Evolutionary conservation across 768 basidiomycete genomes (phyloP), one percentile per base, ranked within the genome.

Genomic region (Candolleomyces eurysporus): DNA sequence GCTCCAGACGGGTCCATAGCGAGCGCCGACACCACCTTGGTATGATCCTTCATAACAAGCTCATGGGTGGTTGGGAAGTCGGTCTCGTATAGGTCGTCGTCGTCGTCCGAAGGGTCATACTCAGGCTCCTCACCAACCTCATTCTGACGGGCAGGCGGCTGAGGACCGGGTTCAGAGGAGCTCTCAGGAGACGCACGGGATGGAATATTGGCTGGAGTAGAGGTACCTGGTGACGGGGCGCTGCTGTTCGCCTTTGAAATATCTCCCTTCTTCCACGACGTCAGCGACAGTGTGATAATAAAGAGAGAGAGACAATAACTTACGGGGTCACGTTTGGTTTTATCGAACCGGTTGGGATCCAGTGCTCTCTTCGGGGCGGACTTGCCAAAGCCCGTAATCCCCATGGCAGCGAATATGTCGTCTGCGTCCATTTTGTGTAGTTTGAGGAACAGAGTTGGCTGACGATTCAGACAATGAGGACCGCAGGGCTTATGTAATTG

Each of bases 1-100:
- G 96, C 95, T 61, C 97, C 97, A 21, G 96, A 92, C 7, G 95
- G 92, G 74, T 99, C 97, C 51, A 98, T 78, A 0, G 94, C 82
- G 19, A 99, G 79, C 4, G 97, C 94, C 22, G 96, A 94, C 19
- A 98, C 87, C 57, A 97, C 94, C 78, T 98, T 99, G 14, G 85
- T 89, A 71, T 99, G 97, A 75, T 98, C 96, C 74, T 96, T 97
- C 69, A 98, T 82, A 11, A 85, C 75, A 59, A 96, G 84, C 78
- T 98, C 96, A 71, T 98, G 96, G 6, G 94, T 90, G 32, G 87
- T 84, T 21, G 97, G 97, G 69, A 96, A 92, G n/a, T 62, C 61
- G 59, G 85, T 84, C 11, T 75, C 75, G 52, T 82, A 80, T 17
- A 75, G 73, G 48, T 84, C 84, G 49, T 82, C 81, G 19, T 75